Percentiles rank a stretch among this genome's conserved stretches.
phyloP scores from a whole-genome alignment of 2,329 filamentous ascomycete genomes.

The Cladophialophora chaetospira region DNA sequence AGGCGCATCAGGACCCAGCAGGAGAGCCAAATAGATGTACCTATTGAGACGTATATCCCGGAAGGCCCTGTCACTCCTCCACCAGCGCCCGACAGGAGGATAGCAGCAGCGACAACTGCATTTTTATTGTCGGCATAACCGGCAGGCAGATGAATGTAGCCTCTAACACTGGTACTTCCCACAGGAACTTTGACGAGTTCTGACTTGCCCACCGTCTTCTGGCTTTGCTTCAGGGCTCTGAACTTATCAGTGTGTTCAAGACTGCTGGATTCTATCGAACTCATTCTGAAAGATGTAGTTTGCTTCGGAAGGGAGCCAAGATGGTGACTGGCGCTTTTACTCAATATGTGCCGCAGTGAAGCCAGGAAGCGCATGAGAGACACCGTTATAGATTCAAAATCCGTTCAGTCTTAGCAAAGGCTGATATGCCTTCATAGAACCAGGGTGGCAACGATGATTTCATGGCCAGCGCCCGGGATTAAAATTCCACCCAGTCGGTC shows the following conservation, averaged over 20 bases:
- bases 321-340: background rate
- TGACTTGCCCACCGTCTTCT: conserved; percentile 14
- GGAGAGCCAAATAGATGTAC: too few species aligned
- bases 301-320: background rate
- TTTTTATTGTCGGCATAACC: conserved; percentile 29
- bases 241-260: conserved; percentile 6
- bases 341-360: background rate
- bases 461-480: too few species aligned
- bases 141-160: conserved; percentile 40
- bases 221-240: background rate
- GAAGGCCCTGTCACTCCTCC: conserved; percentile 46
- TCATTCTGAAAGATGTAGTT: too few species aligned
- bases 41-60: conserved; percentile 46
- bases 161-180: conserved; percentile 32
- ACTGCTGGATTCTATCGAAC: background rate
- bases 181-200: conserved; percentile 18
- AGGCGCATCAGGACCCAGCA: too few species aligned
- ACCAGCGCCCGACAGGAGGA: conserved; percentile 40
- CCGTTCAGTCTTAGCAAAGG: background rate
- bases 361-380: background rate
- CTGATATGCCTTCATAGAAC: too few species aligned
- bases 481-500: background rate
- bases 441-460: too few species aligned
- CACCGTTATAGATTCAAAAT: background rate
- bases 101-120: conserved; percentile 31